Base-by-base conservation (phyloP, 192 early-diverging fungal genomes). In the Backusella tarrabulga region DNA sequence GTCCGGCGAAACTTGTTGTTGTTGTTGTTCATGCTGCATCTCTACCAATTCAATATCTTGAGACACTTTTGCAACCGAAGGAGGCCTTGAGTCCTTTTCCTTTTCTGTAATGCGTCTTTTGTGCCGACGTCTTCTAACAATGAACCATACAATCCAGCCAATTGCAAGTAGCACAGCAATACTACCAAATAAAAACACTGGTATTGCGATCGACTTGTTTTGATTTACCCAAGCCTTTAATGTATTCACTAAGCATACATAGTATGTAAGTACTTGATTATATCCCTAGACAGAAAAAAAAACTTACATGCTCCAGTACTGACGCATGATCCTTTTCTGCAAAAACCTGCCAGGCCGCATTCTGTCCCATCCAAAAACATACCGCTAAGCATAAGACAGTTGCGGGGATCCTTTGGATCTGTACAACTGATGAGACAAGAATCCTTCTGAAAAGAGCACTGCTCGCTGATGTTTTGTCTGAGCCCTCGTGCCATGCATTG, bases 361-460 rank as follows among this genome's bases (percentile, higher is more conserved):
- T 88, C 83, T 0, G 91, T 89, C 32, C 93, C 93, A 42, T 94
- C 93, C 11, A 90, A 78, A 79, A 94, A 94, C 79, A 82, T 90
- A 14, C 89, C 88, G 0, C 90, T 90, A 71, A 92, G 83, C 76
- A 87, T 87, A 46, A 88, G 76, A 73, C 91, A 92, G 17, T 75
- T 80, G n/a, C 81, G 74, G 32, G 79, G 46, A 67, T 85, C 83
- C 6, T 42, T 79, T 6, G 93, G 93, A 73, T 88, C 84, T 46
- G 88, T 85, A 77, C 93, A 94, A 60, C 88, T 90, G 21, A 94
- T 82, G 17, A 90, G 85, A 52, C 93, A 94, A 46, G 87, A 81
- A 73, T 90, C 89, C 68, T 89, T 83, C 67, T 85, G 85, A 68
- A 89, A 77, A 1, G 84, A 77, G 75, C 93, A 94, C 56, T 88